Conservation (phyloP, 139 green algal species). For the Chlorella vulgaris region DNA sequence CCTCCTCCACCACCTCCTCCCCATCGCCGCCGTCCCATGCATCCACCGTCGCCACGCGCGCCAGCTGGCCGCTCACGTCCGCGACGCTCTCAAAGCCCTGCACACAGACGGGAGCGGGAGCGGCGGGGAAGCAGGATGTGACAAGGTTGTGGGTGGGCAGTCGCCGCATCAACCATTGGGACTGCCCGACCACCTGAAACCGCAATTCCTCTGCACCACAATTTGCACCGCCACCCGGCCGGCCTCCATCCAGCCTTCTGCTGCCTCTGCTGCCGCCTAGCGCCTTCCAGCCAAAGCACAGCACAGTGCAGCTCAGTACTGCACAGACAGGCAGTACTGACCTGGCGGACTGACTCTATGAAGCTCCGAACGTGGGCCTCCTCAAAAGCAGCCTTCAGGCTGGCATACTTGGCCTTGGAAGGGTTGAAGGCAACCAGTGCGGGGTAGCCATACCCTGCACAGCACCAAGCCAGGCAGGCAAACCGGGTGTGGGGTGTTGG, state of each 20-base stretch:
- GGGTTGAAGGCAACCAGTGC: constrained; percentile 79
- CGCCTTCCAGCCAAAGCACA: too few species aligned
- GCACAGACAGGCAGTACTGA: neutral
- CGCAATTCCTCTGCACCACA: too few species aligned
- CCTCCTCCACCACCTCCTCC: constrained; percentile 70
- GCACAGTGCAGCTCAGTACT: too few species aligned
- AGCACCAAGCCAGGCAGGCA: too few species aligned
- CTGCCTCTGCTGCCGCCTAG: too few species aligned
- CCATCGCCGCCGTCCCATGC: constrained; percentile 88
- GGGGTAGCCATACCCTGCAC: constrained; percentile 70
- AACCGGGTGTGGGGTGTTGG: too few species aligned
- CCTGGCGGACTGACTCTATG: constrained; percentile 56
- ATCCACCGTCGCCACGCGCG: constrained; percentile 19
- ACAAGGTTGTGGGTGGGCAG: constrained; percentile 13
- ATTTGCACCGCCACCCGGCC: too few species aligned
- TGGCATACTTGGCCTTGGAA: constrained; percentile 51
- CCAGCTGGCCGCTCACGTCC: constrained; percentile 39
- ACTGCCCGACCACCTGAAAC: too few species aligned
- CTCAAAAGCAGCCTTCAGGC: constrained; percentile 55
- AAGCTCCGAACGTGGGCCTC: constrained; percentile 55
- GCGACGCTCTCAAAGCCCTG: constrained; percentile 45
- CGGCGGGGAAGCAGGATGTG: constrained; percentile 3
- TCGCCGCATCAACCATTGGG: too few species aligned
- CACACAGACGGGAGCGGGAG: neutral
- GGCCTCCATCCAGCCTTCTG: too few species aligned